Percentiles rank a stretch among this genome's conserved stretches.
Evolutionary conservation across 805 yeast genomes (phyloP).

Genomic region (Torulaspora quercuum): DNA sequence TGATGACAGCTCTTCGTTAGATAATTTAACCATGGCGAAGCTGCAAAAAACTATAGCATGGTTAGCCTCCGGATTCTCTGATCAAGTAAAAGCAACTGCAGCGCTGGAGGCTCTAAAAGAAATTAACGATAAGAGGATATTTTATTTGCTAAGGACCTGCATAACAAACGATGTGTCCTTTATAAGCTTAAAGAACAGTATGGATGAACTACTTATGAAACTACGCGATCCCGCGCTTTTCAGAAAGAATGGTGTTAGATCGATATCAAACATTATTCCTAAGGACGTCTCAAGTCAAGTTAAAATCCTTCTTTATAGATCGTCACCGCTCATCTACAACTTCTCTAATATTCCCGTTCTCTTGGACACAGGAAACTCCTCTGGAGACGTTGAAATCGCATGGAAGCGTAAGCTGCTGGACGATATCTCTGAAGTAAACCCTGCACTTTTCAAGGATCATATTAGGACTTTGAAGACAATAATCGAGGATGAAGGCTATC

Average conservation of each 20-base stretch:
- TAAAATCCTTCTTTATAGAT: slow-evolving; percentile 56
- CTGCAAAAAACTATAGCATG: slow-evolving; percentile 56
- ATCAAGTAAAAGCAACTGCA: slow-evolving; percentile 44
- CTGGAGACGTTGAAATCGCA: slow-evolving; percentile 35
- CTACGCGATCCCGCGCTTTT: slow-evolving; percentile 51
- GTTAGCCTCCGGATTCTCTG: slow-evolving; percentile 59
- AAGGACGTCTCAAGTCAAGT: slow-evolving; percentile 52
- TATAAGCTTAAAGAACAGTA: slow-evolving; percentile 54
- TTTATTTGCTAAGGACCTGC: slow-evolving; percentile 53
- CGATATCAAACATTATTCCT: slow-evolving; percentile 39
- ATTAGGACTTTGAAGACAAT: slow-evolving; percentile 46
- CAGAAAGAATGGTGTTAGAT: slow-evolving; percentile 34
- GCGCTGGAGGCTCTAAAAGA: slow-evolving; percentile 52
- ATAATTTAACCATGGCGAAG: slow-evolving; percentile 34
- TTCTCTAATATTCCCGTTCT: slow-evolving; percentile 57
- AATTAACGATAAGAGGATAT: slow-evolving; percentile 56
- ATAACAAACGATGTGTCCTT: slow-evolving; percentile 57
- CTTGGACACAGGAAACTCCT: slow-evolving; percentile 33
- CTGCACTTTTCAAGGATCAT: slow-evolving; percentile 62
- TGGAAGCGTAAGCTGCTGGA: slow-evolving; percentile 52
- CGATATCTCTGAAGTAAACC: slow-evolving; percentile 55
- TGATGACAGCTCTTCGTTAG: slow-evolving; percentile 34
- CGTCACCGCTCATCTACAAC: slow-evolving; percentile 61
- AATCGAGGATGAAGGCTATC: slow-evolving; percentile 31
- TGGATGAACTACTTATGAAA: slow-evolving; percentile 59